Percentiles rank a stretch among this genome's conserved stretches.
Conservation (phyloP, 805 yeast genomes). For the Ogataea dorogensis region DNA sequence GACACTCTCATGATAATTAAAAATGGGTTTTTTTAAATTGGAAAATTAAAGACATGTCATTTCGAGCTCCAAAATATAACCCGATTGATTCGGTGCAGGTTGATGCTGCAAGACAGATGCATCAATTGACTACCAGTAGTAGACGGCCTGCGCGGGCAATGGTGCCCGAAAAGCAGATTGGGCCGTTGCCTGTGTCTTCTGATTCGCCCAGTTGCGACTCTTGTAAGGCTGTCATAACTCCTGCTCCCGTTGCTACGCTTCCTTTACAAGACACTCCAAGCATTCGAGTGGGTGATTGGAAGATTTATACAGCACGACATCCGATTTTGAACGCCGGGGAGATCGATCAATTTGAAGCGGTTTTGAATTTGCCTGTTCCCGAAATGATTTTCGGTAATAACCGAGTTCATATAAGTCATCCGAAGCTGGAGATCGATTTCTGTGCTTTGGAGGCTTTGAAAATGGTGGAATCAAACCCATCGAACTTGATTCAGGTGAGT, state of each 20-base stretch:
- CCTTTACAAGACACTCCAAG: constrained; percentile 68
- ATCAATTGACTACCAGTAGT: constrained; percentile 45
- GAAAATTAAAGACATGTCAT: constrained; percentile 4
- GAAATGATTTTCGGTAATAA: constrained; percentile 97
- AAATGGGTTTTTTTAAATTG: not conserved
- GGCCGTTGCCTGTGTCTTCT: constrained; percentile 17
- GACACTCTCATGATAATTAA: constrained; percentile 6
- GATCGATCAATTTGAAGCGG: constrained; percentile 61
- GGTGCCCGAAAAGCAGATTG: not conserved
- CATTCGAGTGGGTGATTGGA: constrained; percentile 74
- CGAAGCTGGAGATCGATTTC: constrained; percentile 48
- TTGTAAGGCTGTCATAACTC: constrained; percentile 76
- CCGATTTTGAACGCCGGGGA: constrained; percentile 78
- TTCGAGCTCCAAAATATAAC: constrained; percentile 9
- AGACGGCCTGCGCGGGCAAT: constrained; percentile 29
- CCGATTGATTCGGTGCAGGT: constrained; percentile 58
- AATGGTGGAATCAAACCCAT: constrained; percentile 47
- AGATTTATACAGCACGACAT: constrained; percentile 63
- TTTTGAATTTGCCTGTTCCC: constrained; percentile 80
- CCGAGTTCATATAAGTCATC: constrained; percentile 43
- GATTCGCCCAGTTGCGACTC: constrained; percentile 45
- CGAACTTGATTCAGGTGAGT: constrained; percentile 61
- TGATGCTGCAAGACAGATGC: constrained; percentile 64
- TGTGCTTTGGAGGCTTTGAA: constrained; percentile 76
- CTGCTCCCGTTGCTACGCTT: constrained; percentile 64